A percentile compares a stretch with the other conserved stretches of the same genome.
phyloP scores from a whole-genome alignment of 805 yeast species.

The Starmerella bombicola region DNA sequence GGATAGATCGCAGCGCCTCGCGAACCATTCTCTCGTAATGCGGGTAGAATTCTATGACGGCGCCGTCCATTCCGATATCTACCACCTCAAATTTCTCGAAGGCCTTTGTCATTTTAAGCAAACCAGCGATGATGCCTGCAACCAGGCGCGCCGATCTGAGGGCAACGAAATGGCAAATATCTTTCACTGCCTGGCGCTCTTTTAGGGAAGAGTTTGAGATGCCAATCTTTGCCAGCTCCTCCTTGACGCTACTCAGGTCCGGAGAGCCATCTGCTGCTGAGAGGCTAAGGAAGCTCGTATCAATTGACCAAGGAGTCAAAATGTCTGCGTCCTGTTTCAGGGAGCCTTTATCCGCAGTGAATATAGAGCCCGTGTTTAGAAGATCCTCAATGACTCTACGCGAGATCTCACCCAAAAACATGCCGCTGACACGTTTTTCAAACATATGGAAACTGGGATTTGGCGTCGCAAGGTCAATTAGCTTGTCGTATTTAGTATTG shows the following conservation, averaged over 20 bases:
- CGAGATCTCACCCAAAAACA: slow-evolving; percentile 84
- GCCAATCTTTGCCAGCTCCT: slow-evolving; percentile 44
- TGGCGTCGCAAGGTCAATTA: slow-evolving; percentile 58
- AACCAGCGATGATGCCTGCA: slow-evolving; percentile 81
- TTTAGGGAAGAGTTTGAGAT: slow-evolving; percentile 45
- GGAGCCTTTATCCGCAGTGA: slow-evolving; percentile 25
- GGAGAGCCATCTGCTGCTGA: slow-evolving; percentile 77
- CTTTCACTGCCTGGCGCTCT: slow-evolving; percentile 66
- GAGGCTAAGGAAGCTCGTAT: slow-evolving; percentile 72
- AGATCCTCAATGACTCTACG: slow-evolving; percentile 59
- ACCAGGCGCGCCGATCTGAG: slow-evolving; percentile 81
- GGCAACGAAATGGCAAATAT: slow-evolving; percentile 64
- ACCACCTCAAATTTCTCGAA: slow-evolving; percentile 56
- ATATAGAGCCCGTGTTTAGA: slow-evolving; percentile 44
- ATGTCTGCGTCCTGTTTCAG: slow-evolving; percentile 26
- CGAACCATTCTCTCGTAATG: slow-evolving; percentile 70
- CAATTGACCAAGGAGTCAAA: slow-evolving; percentile 56
- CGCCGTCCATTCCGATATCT: slow-evolving; percentile 92
- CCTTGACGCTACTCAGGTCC: slow-evolving; percentile 32
- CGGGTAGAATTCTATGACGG: slow-evolving; percentile 87
- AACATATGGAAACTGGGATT: slow-evolving; percentile 83
- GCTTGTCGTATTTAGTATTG: slow-evolving; percentile 59
- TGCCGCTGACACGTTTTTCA: slow-evolving; percentile 84
- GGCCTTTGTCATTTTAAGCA: slow-evolving; percentile 53
- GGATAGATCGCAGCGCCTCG: slow-evolving; percentile 49